Evolutionary conservation across 306 rosid genomes (phyloP), one percentile per base, ranked within the genome.

Genomic region (Quercus wislizeni): DNA sequence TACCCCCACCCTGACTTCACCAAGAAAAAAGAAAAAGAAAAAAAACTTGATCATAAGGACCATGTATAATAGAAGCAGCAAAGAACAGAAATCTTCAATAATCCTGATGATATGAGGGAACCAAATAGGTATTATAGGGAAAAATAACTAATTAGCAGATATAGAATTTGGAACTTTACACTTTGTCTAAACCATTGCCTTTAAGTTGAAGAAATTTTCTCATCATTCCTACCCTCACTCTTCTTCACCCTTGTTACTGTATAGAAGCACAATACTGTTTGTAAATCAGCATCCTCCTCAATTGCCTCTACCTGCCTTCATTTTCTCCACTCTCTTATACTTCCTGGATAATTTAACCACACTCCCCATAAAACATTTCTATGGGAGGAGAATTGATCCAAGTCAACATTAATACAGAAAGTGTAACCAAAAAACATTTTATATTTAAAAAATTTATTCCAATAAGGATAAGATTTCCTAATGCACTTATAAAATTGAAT

Each of bases 211-310:
- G 81, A 75, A 57, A 71, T 54, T 61, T 69, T 71, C 79, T 82
- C 79, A 23, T 82, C 78, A 78, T 75, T 57, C 51, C 79, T 76
- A 81, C 71, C 73, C 79, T 20, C 69, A 76, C 77, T 79, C 88
- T 86, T 81, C 80, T 64, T 80, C 88, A 51, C 65, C 85, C 76
- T 86, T 86, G 68, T 71, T 79, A 55, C 78, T 81, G 71, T 82
- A 83, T 38, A 88, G 75, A 68, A 80, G 54, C 81, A 85, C 82
- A 27, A 81, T 77, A 73, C 81, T 83, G 70, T 86, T 80, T n/a
- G 83, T 71, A 18, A 83, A 71, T 85, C 82, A 19, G 79, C 79
- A 69, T 88, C 88, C 80, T 87, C 87, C 64, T 79, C 79, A 54
- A 84, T 56, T n/a, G 78, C 62, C 27, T 75, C 75, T 35, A 58